A percentile compares a stretch with the other conserved stretches of the same genome.
phyloP scores from a whole-genome alignment of 805 yeast genomes.

The Pichia membranifaciens region DNA sequence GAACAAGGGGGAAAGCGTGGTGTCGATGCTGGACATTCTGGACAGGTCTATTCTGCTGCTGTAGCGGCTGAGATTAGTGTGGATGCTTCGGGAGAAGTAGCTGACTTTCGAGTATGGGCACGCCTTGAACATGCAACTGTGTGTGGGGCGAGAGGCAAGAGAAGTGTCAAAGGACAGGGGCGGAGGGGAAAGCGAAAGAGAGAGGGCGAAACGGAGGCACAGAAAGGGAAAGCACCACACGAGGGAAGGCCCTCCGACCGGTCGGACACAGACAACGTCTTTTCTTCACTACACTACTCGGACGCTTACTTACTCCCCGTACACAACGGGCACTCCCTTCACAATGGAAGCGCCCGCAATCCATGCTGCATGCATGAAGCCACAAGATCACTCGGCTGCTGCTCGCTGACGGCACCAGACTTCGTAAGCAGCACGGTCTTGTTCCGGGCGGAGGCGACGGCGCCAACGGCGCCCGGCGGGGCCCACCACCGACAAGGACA shows the following conservation, averaged over 20 bases:
- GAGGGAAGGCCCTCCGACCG: neutral
- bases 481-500: too few species aligned
- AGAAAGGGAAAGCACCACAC: neutral
- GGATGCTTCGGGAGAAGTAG: neutral
- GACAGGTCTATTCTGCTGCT: neutral
- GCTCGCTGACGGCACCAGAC: neutral
- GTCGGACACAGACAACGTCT: too few species aligned
- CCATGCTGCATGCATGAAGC: neutral
- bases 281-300: too few species aligned
- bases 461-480: too few species aligned
- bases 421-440: too few species aligned
- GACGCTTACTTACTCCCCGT: too few species aligned
- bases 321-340: too few species aligned
- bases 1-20: slow-evolving; percentile 35
- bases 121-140: neutral
- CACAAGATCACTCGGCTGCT: slow-evolving; percentile 3
- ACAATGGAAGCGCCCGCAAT: too few species aligned
- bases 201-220: neutral
- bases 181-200: too few species aligned
- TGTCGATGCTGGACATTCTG: slow-evolving; percentile 20
- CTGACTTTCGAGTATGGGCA: neutral
- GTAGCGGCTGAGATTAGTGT: neutral
- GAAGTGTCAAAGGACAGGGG: too few species aligned
- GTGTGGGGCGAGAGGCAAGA: too few species aligned
- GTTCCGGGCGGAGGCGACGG: too few species aligned